Percentiles rank a stretch among this genome's conserved stretches.
Conservation (phyloP, 2,329 filamentous ascomycete species). For the Fonsecaea erecta region DNA sequence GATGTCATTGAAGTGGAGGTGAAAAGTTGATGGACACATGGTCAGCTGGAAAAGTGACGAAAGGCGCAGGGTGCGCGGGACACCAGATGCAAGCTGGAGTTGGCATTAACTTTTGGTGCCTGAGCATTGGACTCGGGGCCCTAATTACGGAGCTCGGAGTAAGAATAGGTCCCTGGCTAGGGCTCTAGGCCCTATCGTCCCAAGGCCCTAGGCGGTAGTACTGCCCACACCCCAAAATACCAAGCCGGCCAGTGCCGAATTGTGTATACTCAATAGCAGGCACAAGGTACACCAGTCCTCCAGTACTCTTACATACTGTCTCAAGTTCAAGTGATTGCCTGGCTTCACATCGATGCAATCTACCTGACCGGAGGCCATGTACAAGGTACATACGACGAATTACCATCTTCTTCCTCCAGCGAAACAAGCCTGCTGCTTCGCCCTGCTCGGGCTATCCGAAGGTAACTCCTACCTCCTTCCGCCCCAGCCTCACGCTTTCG, state of each 20-base stretch:
- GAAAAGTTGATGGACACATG: background rate
- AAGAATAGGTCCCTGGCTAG: background rate
- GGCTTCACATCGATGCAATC: background rate
- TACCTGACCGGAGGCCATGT: background rate
- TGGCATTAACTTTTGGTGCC: background rate
- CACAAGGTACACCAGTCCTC: too few species aligned
- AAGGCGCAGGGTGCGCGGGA: background rate
- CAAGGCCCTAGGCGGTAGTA: background rate
- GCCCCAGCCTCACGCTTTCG: background rate
- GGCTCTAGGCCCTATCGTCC: background rate
- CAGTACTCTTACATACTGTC: too few species aligned
- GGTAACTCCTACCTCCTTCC: background rate
- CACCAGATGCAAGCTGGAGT: background rate
- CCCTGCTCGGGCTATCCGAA: background rate
- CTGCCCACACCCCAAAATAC: constrained; percentile 1
- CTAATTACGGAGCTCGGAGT: background rate
- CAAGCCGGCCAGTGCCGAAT: constrained; percentile 12
- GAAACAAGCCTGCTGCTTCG: background rate
- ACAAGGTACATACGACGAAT: background rate
- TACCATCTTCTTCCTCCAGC: background rate
- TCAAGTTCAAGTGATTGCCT: background rate
- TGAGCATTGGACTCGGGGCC: background rate
- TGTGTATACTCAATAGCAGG: too few species aligned
- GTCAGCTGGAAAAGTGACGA: background rate
- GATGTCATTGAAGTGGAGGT: background rate